Evolutionary conservation across 805 yeast genomes (phyloP).

Genomic region (Hanseniaspora thailandica): DNA sequence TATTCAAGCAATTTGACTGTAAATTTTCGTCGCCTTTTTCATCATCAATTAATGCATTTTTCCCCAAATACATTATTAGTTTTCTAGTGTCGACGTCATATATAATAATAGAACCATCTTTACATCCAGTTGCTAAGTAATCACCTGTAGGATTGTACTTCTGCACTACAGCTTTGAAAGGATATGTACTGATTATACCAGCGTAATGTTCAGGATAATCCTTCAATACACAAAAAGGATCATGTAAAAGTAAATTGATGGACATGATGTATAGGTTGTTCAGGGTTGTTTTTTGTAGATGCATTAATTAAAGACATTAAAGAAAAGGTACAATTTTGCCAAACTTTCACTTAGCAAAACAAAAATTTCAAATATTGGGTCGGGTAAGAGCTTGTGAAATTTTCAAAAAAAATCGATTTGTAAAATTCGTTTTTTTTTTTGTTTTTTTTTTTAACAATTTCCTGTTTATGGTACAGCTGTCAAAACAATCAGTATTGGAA

Average conservation of each 20-base stretch:
- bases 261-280: conserved; percentile 20
- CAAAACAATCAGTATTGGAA: no score
- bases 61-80: conserved; percentile 24
- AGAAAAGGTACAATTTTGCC: no score
- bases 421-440: no score
- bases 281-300: no score
- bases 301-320: no score
- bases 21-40: neutral
- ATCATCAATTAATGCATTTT: neutral
- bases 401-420: no score
- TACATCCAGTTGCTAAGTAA: conserved; percentile 69
- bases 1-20: neutral
- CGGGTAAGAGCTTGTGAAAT: no score
- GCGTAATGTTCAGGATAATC: conserved; percentile 83
- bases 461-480: no score
- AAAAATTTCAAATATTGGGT: no score
- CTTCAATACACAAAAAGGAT: conserved; percentile 82
- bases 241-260: conserved; percentile 70
- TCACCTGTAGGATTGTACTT: conserved; percentile 67
- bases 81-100: conserved; percentile 56
- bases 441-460: no score
- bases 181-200: conserved; percentile 43
- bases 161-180: conserved; percentile 56
- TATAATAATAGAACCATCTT: conserved; percentile 61
- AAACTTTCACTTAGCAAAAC: no score